A percentile compares a stretch with the other conserved stretches of the same genome.
phyloP scores from a whole-genome alignment of 495 filamentous ascomycete species.

The Thermochaetoides thermophila region DNA sequence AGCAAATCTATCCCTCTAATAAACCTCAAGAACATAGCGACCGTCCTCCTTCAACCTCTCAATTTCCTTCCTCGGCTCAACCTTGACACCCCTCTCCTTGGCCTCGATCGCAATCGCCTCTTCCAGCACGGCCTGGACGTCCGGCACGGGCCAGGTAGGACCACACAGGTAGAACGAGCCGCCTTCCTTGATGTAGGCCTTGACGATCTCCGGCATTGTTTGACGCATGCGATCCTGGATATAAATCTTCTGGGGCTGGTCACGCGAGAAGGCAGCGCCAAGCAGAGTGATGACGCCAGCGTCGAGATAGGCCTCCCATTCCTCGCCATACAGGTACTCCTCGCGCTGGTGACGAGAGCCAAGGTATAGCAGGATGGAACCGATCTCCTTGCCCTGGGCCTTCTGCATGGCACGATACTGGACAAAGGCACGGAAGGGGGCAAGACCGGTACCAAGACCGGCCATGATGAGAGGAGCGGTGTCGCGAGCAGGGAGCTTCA shows the following conservation, averaged over 20 bases:
- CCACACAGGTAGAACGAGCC: slow-evolving; percentile 95
- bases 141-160: slow-evolving; percentile 97
- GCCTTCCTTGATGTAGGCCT: slow-evolving; percentile 78
- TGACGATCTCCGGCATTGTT: slow-evolving; percentile 66
- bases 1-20: slow-evolving; percentile 18
- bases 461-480: slow-evolving; percentile 96
- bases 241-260: slow-evolving; percentile 97
- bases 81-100: slow-evolving; percentile 55
- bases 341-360: slow-evolving; percentile 93
- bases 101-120: slow-evolving; percentile 78
- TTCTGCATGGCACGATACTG: slow-evolving; percentile 97
- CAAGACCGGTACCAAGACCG: slow-evolving; percentile 92
- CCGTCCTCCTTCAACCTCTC: slow-evolving; percentile 88
- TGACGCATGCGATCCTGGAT: slow-evolving; percentile 97
- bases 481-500: slow-evolving; percentile 81
- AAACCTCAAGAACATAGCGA: slow-evolving; percentile 92
- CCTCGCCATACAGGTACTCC: slow-evolving; percentile 97
- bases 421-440: slow-evolving; percentile 94
- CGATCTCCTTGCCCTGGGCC: slow-evolving; percentile 85
- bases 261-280: slow-evolving; percentile 87
- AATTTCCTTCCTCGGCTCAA: slow-evolving; percentile 84
- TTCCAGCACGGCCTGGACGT: slow-evolving; percentile 84
- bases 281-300: slow-evolving; percentile 90
- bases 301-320: slow-evolving; percentile 96
- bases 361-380: slow-evolving; percentile 87